phyloP scores from a whole-genome alignment of 108 stramenopile species.

The Fragilaria crotonensis region DNA sequence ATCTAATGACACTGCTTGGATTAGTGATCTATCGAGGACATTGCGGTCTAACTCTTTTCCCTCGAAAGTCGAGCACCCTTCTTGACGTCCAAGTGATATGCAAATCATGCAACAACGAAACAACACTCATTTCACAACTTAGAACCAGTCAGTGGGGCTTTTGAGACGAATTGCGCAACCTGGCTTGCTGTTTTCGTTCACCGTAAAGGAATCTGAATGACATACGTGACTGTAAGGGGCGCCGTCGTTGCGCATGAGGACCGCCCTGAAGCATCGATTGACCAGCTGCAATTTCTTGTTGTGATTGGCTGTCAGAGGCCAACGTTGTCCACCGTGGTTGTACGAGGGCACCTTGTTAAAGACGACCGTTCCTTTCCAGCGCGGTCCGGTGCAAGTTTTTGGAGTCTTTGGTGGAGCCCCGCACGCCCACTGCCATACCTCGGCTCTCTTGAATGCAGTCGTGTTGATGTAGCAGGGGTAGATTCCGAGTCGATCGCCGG shows the following conservation, averaged over 20 bases:
- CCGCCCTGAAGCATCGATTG: neutral
- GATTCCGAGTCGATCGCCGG: neutral
- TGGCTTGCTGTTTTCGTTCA: neutral
- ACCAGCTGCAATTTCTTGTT: neutral
- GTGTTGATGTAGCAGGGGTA: neutral
- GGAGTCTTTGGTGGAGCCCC: neutral
- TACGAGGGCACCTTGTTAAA: neutral
- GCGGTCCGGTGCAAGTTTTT: neutral
- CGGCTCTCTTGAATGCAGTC: neutral
- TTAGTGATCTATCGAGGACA: no score
- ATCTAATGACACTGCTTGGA: no score
- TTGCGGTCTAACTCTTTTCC: no score
- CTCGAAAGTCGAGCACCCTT: no score
- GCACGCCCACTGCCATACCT: neutral
- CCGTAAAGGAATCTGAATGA: neutral
- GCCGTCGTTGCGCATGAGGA: neutral
- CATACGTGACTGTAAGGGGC: neutral
- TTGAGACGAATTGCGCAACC: neutral
- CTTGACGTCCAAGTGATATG: no score
- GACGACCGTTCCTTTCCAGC: neutral
- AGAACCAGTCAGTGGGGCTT: neutral
- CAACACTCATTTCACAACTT: no score
- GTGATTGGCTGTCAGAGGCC: neutral
- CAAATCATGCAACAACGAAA: no score
- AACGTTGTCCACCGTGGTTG: neutral